A percentile compares a stretch with the other conserved stretches of the same genome.
Evolutionary conservation across 2,329 filamentous ascomycete species (phyloP).

Genomic region (Penicillium psychrosexuale): DNA sequence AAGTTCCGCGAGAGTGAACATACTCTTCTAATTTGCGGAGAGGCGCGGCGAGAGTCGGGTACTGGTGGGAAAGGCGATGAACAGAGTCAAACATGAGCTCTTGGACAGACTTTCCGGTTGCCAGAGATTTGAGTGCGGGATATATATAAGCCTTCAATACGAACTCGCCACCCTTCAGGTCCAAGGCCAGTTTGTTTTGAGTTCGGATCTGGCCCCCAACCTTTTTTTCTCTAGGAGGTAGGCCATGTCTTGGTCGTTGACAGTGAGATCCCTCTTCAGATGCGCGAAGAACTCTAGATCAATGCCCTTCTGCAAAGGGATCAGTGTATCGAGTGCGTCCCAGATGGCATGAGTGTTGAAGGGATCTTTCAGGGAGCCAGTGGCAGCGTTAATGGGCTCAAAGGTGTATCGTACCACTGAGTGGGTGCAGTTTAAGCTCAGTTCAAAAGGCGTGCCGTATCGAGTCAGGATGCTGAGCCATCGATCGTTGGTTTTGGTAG

Average conservation of each 20-base stretch:
- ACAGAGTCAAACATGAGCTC: slow-evolving; percentile 12
- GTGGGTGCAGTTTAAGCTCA: slow-evolving; percentile 16
- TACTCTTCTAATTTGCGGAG: background rate
- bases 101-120: slow-evolving; percentile 11
- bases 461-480: slow-evolving; percentile 14
- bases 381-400: slow-evolving; percentile 13
- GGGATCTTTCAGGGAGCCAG: slow-evolving; percentile 10
- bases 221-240: background rate
- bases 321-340: slow-evolving; percentile 3
- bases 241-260: slow-evolving; percentile 4
- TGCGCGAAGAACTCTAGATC: slow-evolving; percentile 8
- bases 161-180: slow-evolving; percentile 9
- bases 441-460: slow-evolving; percentile 15
- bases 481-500: background rate
- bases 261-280: slow-evolving; percentile 9
- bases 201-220: background rate
- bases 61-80: background rate
- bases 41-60: background rate
- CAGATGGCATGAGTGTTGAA: slow-evolving; percentile 13
- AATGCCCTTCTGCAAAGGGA: background rate
- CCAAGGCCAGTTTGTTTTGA: slow-evolving; percentile 1
- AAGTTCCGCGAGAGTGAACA: background rate
- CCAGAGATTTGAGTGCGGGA: slow-evolving; percentile 12
- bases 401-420: slow-evolving; percentile 11
- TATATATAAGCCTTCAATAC: slow-evolving; percentile 17